A percentile compares a stretch with the other conserved stretches of the same genome.
Evolutionary conservation across 306 rosid species (phyloP).

Genomic region (Astragalus glycyphyllos): DNA sequence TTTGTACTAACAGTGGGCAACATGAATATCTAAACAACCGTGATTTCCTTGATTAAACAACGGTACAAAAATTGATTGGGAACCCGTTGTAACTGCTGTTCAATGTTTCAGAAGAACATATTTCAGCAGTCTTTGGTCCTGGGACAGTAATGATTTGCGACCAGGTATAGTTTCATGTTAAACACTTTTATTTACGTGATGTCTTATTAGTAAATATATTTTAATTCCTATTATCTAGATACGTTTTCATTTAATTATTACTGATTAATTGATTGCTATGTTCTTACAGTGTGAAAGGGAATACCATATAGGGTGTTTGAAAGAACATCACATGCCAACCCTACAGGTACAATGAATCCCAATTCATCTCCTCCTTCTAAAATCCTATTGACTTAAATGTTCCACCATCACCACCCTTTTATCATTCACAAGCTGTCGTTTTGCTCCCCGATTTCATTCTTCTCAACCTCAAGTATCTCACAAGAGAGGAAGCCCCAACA

Average conservation of each 20-base stretch:
- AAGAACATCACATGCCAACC: conserved; percentile 63
- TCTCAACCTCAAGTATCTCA: too few relatives aligned
- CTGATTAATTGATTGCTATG: conserved; percentile 1
- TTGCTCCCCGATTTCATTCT: too few relatives aligned
- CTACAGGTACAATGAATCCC: conserved; percentile 76
- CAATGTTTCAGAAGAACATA: conserved; percentile 59
- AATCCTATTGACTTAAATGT: too few relatives aligned
- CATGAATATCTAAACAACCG: too few relatives aligned
- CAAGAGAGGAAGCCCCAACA: too few relatives aligned
- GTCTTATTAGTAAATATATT: not conserved
- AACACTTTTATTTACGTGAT: not conserved
- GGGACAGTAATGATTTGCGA: conserved; percentile 80
- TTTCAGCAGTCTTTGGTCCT: conserved; percentile 71
- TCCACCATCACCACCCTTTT: too few relatives aligned
- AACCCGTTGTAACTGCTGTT: too few relatives aligned
- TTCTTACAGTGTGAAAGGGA: conserved; percentile 78
- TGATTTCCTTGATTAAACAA: too few relatives aligned
- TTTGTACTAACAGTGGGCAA: too few relatives aligned
- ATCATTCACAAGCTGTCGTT: too few relatives aligned
- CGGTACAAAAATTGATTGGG: too few relatives aligned
- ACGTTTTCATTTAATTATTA: conserved; percentile 16
- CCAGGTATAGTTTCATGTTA: conserved; percentile 59
- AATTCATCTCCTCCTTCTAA: too few relatives aligned
- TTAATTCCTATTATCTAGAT: not conserved
- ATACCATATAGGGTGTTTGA: conserved; percentile 80